Base-by-base conservation (phyloP, 495 filamentous ascomycete species). In the Staphylotrichum longicolle region DNA sequence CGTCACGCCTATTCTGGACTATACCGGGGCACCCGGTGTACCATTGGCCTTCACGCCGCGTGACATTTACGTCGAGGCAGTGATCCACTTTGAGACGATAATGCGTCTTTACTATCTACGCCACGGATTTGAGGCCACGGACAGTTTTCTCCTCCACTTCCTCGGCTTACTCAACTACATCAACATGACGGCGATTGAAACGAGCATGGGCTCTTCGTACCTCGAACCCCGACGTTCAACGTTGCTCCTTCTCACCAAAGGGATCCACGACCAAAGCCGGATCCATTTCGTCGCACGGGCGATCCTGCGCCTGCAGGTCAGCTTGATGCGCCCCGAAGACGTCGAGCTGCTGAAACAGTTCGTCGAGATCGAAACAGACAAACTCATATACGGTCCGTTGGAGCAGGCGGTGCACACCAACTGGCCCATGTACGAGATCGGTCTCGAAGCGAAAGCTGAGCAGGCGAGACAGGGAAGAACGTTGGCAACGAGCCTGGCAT, bases 101-200 rank as follows among this genome's bases (percentile, higher is more conserved):
- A 32, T 77, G 3, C 73, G 74, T 1, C 64, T 78, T 0, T 77
- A 78, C 57, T 78, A 78, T 56, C 72, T 77, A 2, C 73, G 74
- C 8, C 75, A 77, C 50, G 73, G 74, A 9, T 78, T 69, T 61
- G 72, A 77, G 42, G 66, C 53, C 2, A 58, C 69, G 20, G 72
- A 76, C 62, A 65, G 49, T 20, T 71, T 75, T 20, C 48, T 77
- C 4, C 63, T 73, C 52, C 70, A 75, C 39, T 73, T 71, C 58
- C 67, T 76, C 10, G 69, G 69, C 37, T 63, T 65, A 11, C 57
- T 75, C 11, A 65, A 63, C 12, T 67, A 71, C 64, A 63, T 68
- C 15, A 67, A 67, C 12, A 68, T 76, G 46, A 65, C 63, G 14
- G 66, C 68, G 7, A 65, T 71, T 2, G 65, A 64, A 14, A 46